Evolutionary conservation across 495 filamentous ascomycete genomes (phyloP), one percentile per base, ranked within the genome.

Genomic region (Tricharina praecox): DNA sequence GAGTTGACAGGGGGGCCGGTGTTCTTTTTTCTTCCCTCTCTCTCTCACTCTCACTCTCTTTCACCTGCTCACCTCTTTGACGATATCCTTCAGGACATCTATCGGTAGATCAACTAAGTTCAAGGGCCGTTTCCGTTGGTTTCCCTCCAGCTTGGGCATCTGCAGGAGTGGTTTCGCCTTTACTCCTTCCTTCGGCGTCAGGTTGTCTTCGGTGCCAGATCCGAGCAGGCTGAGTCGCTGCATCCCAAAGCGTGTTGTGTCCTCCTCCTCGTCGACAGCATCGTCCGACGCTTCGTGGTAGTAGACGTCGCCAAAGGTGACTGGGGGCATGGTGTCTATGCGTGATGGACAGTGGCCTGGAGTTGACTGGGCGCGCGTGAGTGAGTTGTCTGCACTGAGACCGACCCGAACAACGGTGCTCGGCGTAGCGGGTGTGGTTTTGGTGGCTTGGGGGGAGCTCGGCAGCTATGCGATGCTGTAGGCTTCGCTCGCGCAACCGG

Each of bases 31-130:
- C n/a, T n/a, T n/a, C n/a, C n/a, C n/a, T n/a, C n/a, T n/a, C n/a
- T n/a, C n/a, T n/a, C n/a, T n/a, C n/a, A n/a, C n/a, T n/a, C n/a
- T n/a, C n/a, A n/a, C n/a, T n/a, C n/a, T n/a, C n/a, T n/a, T n/a
- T n/a, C n/a, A n/a, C n/a, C n/a, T 37, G 4, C 23, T 25, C 66
- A 81, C 88, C 75, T 94, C 81, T 65, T 86, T 88, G 45, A 93
- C 75, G 47, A 96, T 88, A 51, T 86, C 72, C 53, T 82, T 82
- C 44, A 96, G 62, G 16, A 94, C 74, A 62, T 96, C 88, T 49
- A 92, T 66, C 0, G 88, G 88, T 9, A 96, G 70, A 53, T 93
- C 81, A 5, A 94, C 68, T 23, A 96, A 68, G 18, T 50, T 55
- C 35, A 70, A 50, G 21, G 68, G 67, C n/a, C 53, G 52, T 52